Evolutionary conservation across 2,329 filamentous ascomycete genomes (phyloP).

Genomic region (Colletotrichum sp.): DNA sequence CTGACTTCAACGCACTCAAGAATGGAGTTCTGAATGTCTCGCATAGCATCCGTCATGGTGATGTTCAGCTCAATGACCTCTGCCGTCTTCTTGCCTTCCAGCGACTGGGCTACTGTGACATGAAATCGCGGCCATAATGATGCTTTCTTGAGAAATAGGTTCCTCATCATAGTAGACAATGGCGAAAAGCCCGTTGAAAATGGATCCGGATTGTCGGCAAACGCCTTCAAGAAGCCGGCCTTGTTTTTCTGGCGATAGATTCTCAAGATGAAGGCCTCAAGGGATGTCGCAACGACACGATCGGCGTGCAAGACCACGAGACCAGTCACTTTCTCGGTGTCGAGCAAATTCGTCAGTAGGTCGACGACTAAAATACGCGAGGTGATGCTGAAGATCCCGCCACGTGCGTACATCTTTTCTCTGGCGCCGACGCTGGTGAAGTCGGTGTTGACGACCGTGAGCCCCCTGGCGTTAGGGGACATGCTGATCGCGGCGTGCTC

Average conservation of each 20-base stretch:
- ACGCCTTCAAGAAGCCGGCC: conserved; percentile 90
- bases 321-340: conserved; percentile 85
- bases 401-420: conserved; percentile 89
- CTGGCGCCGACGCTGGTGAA: conserved; percentile 84
- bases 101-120: conserved; percentile 82
- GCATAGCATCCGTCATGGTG: conserved; percentile 94
- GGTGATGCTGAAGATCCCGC: conserved; percentile 94
- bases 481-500: conserved; percentile 94
- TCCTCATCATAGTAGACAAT: conserved; percentile 88
- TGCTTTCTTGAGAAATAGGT: conserved; percentile 86
- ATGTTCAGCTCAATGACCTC: conserved; percentile 98
- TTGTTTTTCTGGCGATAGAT: conserved; percentile 97
- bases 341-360: conserved; percentile 81
- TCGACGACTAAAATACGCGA: conserved; percentile 95
- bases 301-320: conserved; percentile 90
- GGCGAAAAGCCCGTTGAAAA: conserved; percentile 90
- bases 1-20: conserved; percentile 96
- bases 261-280: conserved; percentile 93
- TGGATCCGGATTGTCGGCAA: conserved; percentile 91
- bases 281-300: conserved; percentile 80
- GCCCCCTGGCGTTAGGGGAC: conserved; percentile 79
- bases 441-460: conserved; percentile 94
- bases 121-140: conserved; percentile 95
- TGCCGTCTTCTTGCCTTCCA: conserved; percentile 91
- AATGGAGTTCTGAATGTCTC: conserved; percentile 89